Evolutionary conservation across 768 basidiomycete species (phyloP), one percentile per base, ranked within the genome.

Genomic region (Hemileccinum rubropunctum): DNA sequence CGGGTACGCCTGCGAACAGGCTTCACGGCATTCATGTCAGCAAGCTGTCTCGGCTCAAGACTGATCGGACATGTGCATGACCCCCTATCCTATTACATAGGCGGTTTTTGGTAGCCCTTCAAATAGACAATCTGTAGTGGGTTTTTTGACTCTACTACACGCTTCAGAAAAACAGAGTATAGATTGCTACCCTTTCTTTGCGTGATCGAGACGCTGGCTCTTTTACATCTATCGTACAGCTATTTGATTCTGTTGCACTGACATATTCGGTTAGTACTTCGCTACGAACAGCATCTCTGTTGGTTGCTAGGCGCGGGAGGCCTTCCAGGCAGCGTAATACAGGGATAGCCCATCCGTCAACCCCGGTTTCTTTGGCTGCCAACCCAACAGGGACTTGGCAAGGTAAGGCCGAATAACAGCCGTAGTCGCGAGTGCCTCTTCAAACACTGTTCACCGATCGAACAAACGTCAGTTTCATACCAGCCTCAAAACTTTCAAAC

Each of bases 291-390:
- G 27, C 13, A 26, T 54, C 5, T 54, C 45, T 15, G 47, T 50
- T 32, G 43, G 27, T 20, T 61, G 26, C 9, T 54, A 35, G 3
- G 14, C 18, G 20, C 44, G 50, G 9, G 56, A 48, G 4, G 59
- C 62, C 42, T 64, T 48, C 59, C 59, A 65, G 1, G 60, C 54
- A 18, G 52, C 44, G 33, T 58, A 69, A 52, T 72, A 69, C 30
- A 65, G 23, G 14, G 60, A 50, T n/a, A 73, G 56, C 2, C 68
- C 67, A 35, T 72, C 71, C 3, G 64, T 62, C 35, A 73, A 52
- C n/a, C 65, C 57, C 33, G 63, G 55, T 33, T 66, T 70, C 51
- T 52, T 61, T 30, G 58, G 67, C 26, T 51, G 47, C 71, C 71
- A 71, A 17, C 69, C 68, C 17, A 66, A 53, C 32, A 73, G 51